Percentiles rank a stretch among this genome's conserved stretches.
These are phyloP conservation scores for Carpinus fangiana DNA, from an alignment of 306 rosid genomes.

Conservation along the genomic window DNA sequence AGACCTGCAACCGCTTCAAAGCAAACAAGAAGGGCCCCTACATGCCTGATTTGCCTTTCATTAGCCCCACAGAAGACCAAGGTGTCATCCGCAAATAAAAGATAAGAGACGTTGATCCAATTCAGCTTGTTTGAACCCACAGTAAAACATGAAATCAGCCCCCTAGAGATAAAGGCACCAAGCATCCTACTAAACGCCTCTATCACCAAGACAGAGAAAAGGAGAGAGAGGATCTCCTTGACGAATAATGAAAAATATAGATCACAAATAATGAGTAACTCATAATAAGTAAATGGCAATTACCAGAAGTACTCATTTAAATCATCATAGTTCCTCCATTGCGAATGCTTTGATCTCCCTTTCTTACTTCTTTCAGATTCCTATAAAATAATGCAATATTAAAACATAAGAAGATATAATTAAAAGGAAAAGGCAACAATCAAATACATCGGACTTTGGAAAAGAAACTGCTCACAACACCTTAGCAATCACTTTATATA, in stretches of 20 bases:
- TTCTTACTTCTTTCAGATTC: conserved; percentile 78
- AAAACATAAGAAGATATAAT: conserved; percentile 12
- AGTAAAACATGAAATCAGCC: too few species aligned
- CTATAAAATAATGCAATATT: conserved; percentile 42
- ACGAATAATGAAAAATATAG: conserved; percentile 13
- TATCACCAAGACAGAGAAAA: too few species aligned
- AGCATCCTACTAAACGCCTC: too few species aligned
- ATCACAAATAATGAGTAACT: conserved; percentile 10
- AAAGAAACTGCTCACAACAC: conserved; percentile 37
- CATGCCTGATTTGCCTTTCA: too few species aligned
- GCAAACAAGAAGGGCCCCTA: too few species aligned
- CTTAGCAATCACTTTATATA: conserved; percentile 89
- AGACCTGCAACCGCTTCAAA: too few species aligned
- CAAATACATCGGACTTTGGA: conserved; percentile 10
- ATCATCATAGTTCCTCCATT: conserved; percentile 99
- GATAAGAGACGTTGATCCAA: too few species aligned
- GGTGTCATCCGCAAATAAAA: too few species aligned
- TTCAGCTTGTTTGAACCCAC: too few species aligned
- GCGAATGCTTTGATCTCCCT: conserved; percentile 98
- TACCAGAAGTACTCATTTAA: conserved; percentile 96
- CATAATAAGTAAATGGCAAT: conserved; percentile 2
- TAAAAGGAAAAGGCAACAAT: conserved; percentile 12
- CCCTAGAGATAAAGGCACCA: too few species aligned
- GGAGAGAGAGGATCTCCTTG: too few species aligned
- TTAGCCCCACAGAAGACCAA: too few species aligned